These are phyloP conservation scores for Penicillium steckii DNA, from an alignment of 495 filamentous ascomycete species.

Conservation along the genomic window DNA sequence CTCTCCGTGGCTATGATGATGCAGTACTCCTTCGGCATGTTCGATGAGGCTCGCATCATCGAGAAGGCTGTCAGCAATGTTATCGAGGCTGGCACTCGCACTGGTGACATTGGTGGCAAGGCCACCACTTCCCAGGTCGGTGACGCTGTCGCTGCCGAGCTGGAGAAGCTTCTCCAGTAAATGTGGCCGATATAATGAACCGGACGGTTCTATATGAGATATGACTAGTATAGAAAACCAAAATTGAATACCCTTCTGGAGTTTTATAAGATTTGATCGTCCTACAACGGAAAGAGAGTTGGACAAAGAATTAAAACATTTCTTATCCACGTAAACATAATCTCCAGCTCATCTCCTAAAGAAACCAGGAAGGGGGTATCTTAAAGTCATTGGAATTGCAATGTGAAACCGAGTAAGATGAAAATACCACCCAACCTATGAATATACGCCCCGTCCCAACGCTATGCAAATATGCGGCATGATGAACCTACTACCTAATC, in stretches of 20 bases:
- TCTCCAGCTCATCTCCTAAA: slow-evolving; percentile 3
- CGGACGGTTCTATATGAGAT: slow-evolving; percentile 20
- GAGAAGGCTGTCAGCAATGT: slow-evolving; percentile 53
- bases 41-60: slow-evolving; percentile 50
- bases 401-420: slow-evolving; percentile 6
- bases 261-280: too few relatives aligned
- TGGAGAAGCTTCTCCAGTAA: slow-evolving; percentile 47
- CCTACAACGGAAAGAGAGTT: too few relatives aligned
- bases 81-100: slow-evolving; percentile 51
- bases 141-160: slow-evolving; percentile 50
- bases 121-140: slow-evolving; percentile 51
- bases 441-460: neutral
- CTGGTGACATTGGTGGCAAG: slow-evolving; percentile 55
- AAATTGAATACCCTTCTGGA: slow-evolving; percentile 30
- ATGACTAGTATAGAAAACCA: slow-evolving; percentile 23
- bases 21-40: slow-evolving; percentile 51
- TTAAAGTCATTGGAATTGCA: slow-evolving; percentile 24
- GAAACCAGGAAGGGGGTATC: slow-evolving; percentile 34
- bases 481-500: slow-evolving; percentile 36
- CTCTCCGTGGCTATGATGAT: slow-evolving; percentile 57
- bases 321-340: too few relatives aligned
- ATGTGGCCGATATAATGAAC: slow-evolving; percentile 3
- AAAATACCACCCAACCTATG: slow-evolving; percentile 4
- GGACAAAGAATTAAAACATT: neutral
- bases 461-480: neutral